A percentile compares a stretch with the other conserved stretches of the same genome.
phyloP scores from a whole-genome alignment of 305 asterid species.

The Withania somnifera region DNA sequence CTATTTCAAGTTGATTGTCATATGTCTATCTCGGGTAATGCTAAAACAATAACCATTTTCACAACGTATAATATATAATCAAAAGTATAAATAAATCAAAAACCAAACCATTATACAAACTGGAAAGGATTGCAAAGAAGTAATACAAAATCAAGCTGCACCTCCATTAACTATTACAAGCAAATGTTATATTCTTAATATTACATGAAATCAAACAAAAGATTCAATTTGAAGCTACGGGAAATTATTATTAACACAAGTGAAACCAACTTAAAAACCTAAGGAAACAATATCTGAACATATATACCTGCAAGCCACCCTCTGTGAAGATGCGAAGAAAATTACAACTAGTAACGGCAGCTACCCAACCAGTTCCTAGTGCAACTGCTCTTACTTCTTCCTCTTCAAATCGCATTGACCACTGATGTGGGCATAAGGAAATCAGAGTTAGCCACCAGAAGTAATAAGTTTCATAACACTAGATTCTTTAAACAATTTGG shows the following conservation, averaged over 20 bases:
- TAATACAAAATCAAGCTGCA: background rate
- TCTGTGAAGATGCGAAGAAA: constrained; percentile 78
- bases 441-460: constrained; percentile 9
- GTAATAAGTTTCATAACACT: background rate
- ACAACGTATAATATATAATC: background rate
- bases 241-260: background rate
- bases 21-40: background rate
- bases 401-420: constrained; percentile 98
- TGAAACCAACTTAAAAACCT: background rate
- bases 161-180: background rate
- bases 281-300: background rate
- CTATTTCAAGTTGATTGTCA: background rate
- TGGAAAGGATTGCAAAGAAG: background rate
- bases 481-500: background rate
- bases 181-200: background rate
- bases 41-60: background rate
- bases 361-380: constrained; percentile 83
- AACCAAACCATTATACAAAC: background rate
- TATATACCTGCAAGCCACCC: constrained; percentile 84
- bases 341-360: constrained; percentile 89
- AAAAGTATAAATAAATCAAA: background rate
- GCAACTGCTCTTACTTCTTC: constrained; percentile 96
- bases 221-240: background rate
- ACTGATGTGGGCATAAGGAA: constrained; percentile 43
- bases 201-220: background rate